Conservation (phyloP, 2,329 filamentous ascomycete species). For the Neospermospora avenae region DNA sequence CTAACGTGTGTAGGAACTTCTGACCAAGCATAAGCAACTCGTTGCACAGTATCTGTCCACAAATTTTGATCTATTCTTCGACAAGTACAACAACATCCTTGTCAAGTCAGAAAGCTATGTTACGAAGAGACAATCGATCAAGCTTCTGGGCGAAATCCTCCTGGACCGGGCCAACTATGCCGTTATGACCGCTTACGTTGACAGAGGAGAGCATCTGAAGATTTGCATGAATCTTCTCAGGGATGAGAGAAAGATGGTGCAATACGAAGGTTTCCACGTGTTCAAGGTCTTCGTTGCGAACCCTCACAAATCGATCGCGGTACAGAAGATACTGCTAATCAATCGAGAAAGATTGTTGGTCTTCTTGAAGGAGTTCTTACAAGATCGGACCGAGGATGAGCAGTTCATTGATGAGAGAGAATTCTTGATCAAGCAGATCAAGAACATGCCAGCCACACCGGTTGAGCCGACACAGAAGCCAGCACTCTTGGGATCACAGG, state of each 20-base stretch:
- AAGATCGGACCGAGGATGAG: constrained; percentile 94
- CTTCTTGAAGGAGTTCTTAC: constrained; percentile 88
- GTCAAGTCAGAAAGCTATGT: constrained; percentile 95
- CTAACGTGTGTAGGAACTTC: constrained; percentile 66
- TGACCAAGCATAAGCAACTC: constrained; percentile 90
- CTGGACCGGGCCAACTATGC: constrained; percentile 95
- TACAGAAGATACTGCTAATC: constrained; percentile 94
- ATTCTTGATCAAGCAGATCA: constrained; percentile 93
- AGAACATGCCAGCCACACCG: constrained; percentile 59
- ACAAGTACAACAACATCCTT: constrained; percentile 80
- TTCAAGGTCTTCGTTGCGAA: constrained; percentile 99
- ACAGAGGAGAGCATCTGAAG: constrained; percentile 92
- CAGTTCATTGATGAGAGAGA: constrained; percentile 98
- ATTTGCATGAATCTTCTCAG: constrained; percentile 96
- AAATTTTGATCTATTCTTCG: constrained; percentile 93
- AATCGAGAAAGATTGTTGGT: constrained; percentile 87
- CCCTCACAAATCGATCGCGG: constrained; percentile 93
- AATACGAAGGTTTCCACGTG: constrained; percentile 98
- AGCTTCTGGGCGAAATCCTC: constrained; percentile 90
- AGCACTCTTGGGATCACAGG: constrained; percentile 32
- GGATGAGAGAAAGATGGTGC: constrained; percentile 97
- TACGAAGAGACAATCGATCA: constrained; percentile 97
- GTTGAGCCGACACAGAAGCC: constrained; percentile 41
- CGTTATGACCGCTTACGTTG: constrained; percentile 97
- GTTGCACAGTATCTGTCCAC: constrained; percentile 83